Percentiles rank a stretch among this genome's conserved stretches.
Conservation (phyloP, 441 rosid genomes). For the Adansonia grandidieri region DNA sequence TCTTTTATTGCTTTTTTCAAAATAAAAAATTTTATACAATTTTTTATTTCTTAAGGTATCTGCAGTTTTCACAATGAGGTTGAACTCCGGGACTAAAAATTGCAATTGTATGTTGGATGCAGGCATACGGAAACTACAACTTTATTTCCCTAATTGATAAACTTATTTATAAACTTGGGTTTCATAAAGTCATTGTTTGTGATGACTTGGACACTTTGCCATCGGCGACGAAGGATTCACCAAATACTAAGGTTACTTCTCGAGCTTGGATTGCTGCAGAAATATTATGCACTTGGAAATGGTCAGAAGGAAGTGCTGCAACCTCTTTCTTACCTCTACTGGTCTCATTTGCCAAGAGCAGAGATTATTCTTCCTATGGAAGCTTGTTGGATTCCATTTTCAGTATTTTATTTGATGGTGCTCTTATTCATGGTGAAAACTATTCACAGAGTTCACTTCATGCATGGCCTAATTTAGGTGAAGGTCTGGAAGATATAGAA, state of each 20-base stretch:
- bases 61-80: neutral
- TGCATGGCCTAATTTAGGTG: constrained; percentile 50
- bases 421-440: constrained; percentile 70
- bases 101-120: constrained; percentile 38
- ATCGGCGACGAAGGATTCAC: constrained; percentile 34
- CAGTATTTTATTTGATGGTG: constrained; percentile 79
- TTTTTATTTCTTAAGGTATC: neutral
- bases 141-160: constrained; percentile 69
- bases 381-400: constrained; percentile 66
- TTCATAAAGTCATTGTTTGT: constrained; percentile 52
- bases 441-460: constrained; percentile 38
- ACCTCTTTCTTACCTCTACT: constrained; percentile 75
- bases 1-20: neutral
- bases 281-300: constrained; percentile 89
- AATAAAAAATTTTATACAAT: neutral
- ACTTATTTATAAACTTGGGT: constrained; percentile 68
- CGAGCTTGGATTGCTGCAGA: constrained; percentile 95
- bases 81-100: constrained; percentile 7
- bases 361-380: constrained; percentile 38
- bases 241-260: constrained; percentile 38
- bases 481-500: constrained; percentile 54
- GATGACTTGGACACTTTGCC: constrained; percentile 30
- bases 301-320: constrained; percentile 85
- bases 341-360: constrained; percentile 56
- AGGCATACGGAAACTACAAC: constrained; percentile 63